These are phyloP conservation scores for Piloderma croceum DNA, from an alignment of 768 basidiomycete species.

Conservation along the genomic window DNA sequence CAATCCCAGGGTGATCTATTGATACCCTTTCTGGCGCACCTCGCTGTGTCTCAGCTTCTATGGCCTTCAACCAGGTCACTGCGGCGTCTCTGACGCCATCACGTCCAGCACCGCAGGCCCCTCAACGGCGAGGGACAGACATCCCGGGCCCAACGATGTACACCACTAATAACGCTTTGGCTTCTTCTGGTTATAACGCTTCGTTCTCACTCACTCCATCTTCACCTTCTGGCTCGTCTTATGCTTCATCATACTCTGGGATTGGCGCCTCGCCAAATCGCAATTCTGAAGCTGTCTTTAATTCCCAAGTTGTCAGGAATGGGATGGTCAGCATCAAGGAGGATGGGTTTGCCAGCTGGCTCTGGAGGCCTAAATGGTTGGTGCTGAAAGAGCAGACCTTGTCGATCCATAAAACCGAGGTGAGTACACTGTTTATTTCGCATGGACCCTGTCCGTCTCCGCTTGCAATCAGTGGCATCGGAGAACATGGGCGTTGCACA, in stretches of 20 bases:
- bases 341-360: conserved; percentile 85
- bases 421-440: conserved; percentile 41
- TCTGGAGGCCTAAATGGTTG: conserved; percentile 90
- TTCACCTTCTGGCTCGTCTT: conserved; percentile 54
- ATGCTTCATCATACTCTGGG: conserved; percentile 65
- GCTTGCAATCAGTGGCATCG: too few species aligned
- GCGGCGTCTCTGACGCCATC: conserved; percentile 66
- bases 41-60: conserved; percentile 17
- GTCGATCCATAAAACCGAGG: conserved; percentile 88
- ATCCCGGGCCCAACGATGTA: conserved; percentile 27
- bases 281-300: conserved; percentile 27
- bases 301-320: conserved; percentile 49
- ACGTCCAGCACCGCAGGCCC: conserved; percentile 72
- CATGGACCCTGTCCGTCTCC: too few species aligned
- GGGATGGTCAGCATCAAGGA: conserved; percentile 90
- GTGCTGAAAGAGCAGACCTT: conserved; percentile 76
- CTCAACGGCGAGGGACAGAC: conserved; percentile 44
- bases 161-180: conserved; percentile 37
- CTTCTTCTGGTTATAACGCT: conserved; percentile 53
- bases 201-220: conserved; percentile 49
- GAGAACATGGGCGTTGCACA: too few species aligned
- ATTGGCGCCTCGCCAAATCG: conserved; percentile 77
- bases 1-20: too few species aligned
- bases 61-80: conserved; percentile 47
- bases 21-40: conserved; percentile 8